Evolutionary conservation across 1,284 basidiomycete genomes (phyloP), one percentile per base, ranked within the genome.

Genomic region (Cutaneotrichosporon spelunceum): DNA sequence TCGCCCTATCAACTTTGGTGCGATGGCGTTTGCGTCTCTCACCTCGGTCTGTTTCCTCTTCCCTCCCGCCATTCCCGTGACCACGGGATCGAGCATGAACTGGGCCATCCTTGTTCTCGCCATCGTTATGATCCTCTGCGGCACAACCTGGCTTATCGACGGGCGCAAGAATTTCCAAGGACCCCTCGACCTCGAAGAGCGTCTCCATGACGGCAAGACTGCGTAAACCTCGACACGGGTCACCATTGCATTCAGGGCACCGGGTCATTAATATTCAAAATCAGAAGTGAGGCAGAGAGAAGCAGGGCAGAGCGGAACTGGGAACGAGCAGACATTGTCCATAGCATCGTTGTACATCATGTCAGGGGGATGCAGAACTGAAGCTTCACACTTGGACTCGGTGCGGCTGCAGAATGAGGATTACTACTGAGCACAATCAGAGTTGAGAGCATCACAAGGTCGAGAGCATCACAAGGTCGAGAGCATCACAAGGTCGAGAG

Each of bases 41-140:
- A 82, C 81, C 4, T 73, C 74, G n/a, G 75, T 82, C 27, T 81
- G 82, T 72, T 83, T 83, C 78, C 64, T 81, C 29, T 82, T 83
- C 77, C 82, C 82, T 2, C 80, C 81, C 8, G 76, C 71, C 11
- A 58, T 80, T 0, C 79, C 80, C 8, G 75, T 79, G 4, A 14
- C n/a, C 16, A 72, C 70, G 4, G 76, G 73, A 7, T 66, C 66
- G 19, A 74, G 70, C 53, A 81, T 82, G 81, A 82, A 82, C 69
- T 82, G 81, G 64, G 74, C 74, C 19, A 63, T 79, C 8, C 79
- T 78, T 19, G 75, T 76, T 11, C 65, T 76, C 34, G 69, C 61
- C 30, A 58, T 74, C 54, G 69, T 75, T 60, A 60, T 65, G 45
- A 63, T 78, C 58, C 66, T 81, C 30, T 72, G 71, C 9, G 63